Evolutionary conservation across 306 rosid species (phyloP).

Genomic region (Hippophae tibetana): DNA sequence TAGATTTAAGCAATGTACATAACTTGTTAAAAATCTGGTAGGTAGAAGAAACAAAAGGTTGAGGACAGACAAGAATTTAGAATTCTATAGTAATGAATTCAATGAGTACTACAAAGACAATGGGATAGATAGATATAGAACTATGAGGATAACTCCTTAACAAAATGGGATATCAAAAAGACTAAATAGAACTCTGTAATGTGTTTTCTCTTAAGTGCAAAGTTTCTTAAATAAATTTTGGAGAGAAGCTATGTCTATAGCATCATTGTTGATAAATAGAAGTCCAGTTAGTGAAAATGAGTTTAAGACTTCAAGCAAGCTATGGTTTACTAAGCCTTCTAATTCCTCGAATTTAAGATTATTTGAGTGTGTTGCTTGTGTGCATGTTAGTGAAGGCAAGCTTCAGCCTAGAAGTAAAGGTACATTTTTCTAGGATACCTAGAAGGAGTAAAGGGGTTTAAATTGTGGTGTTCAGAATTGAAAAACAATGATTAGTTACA

Average conservation of each 20-base stretch:
- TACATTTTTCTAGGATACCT: neutral
- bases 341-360: neutral
- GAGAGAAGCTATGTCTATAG: neutral
- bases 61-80: too few relatives aligned
- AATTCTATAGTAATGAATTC: too few relatives aligned
- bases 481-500: neutral
- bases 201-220: neutral
- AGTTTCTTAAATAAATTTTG: neutral
- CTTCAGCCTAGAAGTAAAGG: neutral
- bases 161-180: neutral
- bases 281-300: neutral
- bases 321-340: neutral
- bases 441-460: neutral
- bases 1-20: too few relatives aligned
- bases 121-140: neutral
- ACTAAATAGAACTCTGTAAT: neutral
- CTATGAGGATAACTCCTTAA: neutral
- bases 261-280: neutral
- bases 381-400: neutral
- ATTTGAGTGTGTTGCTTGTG: neutral
- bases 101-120: neutral
- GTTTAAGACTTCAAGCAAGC: neutral
- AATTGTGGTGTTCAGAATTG: neutral
- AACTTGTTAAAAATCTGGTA: too few relatives aligned
- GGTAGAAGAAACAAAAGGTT: too few relatives aligned